These are phyloP conservation scores for Halophytophthora polymorphica DNA, from an alignment of 352 stramenopile genomes.

Conservation along the genomic window DNA sequence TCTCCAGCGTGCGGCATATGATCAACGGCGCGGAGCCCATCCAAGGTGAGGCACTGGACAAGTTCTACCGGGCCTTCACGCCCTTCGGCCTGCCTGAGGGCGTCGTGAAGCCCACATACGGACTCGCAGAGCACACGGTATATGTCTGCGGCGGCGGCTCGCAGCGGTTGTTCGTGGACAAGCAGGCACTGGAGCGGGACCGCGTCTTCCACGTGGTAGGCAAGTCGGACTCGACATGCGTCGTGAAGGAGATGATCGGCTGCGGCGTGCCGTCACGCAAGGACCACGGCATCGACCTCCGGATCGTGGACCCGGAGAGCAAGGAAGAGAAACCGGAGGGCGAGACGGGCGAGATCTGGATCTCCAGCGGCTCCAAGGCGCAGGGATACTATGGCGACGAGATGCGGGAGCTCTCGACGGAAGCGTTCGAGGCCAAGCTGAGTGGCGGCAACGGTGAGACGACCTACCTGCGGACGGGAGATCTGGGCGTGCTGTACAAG, in stretches of 20 bases:
- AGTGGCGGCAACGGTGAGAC: conserved; percentile 21
- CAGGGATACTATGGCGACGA: conserved; percentile 90
- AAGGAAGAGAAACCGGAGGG: conserved; percentile 38
- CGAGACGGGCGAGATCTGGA: conserved; percentile 87
- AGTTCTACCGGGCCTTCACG: conserved; percentile 89
- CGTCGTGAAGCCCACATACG: conserved; percentile 97
- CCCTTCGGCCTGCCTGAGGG: conserved; percentile 78
- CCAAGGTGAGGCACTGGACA: conserved; percentile 79
- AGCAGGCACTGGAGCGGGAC: conserved; percentile 86
- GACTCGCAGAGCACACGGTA: conserved; percentile 99
- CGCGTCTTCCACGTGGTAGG: conserved; percentile 39
- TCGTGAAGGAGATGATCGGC: conserved; percentile 87
- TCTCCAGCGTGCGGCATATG: conserved; percentile 93
- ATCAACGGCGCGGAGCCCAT: conserved; percentile 99
- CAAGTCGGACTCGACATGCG: conserved; percentile 8
- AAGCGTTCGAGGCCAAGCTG: conserved; percentile 89
- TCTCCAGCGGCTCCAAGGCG: conserved; percentile 90
- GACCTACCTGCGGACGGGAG: conserved; percentile 93
- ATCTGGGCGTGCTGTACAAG: conserved; percentile 97
- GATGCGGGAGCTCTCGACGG: conserved; percentile 72
- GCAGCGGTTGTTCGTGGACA: conserved; percentile 88
- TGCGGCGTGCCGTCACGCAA: conserved; percentile 89
- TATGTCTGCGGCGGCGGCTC: conserved; percentile 95
- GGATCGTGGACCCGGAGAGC: conserved; percentile 91
- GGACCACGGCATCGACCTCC: conserved; percentile 89